Evolutionary conservation across 2,329 filamentous ascomycete genomes (phyloP), one percentile per base, ranked within the genome.

Genomic region (Colletotrichum sp.): DNA sequence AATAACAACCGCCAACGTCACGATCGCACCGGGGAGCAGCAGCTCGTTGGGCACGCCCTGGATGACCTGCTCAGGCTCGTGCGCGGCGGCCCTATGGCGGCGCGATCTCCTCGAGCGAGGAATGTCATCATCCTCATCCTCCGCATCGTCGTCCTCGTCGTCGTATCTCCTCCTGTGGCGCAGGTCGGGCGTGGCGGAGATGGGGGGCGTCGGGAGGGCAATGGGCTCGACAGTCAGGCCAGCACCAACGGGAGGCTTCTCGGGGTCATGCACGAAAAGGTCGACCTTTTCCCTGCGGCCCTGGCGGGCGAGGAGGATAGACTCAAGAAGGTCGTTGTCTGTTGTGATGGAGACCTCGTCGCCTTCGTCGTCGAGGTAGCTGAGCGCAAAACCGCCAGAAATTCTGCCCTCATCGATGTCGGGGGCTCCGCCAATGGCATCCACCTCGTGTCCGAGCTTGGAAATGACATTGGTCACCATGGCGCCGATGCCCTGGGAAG

Each of bases 271-370:
- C 15, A 99, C 96, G 81, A 98, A 99, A 18, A 99, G 90, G 81
- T 99, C 97, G 24, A 99, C 97, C 89, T 99, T 99, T 80, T 99
- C 97, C 62, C 92, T 93, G 79, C 89, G 92, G 62, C 91, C 90
- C 75, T 94, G 93, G 76, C 95, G 93, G 6, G 96, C 95, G 32
- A 99, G 90, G 24, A 93, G 89, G 79, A 99, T 95, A 3, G 97
- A 96, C 85, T 99, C 97, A 3, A 97, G 87, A 57, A 99, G 90
- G 83, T 99, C 97, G 79, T 96, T 94, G 82, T 99, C 96, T 0
- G 96, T 98, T 13, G 97, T 99, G 83, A 99, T 98, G 55, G 96
- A 98, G 18, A 99, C 96, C 1, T 95, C 96, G 83, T 99, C 97
- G 72, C 97, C 96, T 83, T 99, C 97, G 80, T 99, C 96, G 83